Evolutionary conservation across 2,329 filamentous ascomycete genomes (phyloP), one percentile per base, ranked within the genome.

Genomic region (Phialophora tarda): DNA sequence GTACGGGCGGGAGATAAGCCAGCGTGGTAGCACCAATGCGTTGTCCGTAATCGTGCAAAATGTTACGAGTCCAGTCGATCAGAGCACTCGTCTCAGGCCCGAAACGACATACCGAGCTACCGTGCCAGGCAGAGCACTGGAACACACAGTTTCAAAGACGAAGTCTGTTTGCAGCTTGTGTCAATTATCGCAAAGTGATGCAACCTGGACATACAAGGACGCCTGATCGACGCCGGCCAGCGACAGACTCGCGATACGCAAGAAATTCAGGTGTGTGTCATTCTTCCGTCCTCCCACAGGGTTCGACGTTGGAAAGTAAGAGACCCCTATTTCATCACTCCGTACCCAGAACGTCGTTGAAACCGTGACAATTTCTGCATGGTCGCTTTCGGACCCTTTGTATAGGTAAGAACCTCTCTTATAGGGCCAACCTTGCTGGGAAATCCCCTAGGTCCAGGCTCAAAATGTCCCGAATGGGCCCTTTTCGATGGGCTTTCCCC

Each of bases 401-500:
- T 21, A 26, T 17, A 24, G 14, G 48, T 6, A 47, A 17, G 41
- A 50, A 32, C 10, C 30, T 24, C 59, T 8, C 30, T 28, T 41
- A 23, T 48, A 51, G 14, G 32, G 59, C 14, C 51, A 48, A 7
- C 38, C 14, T 21, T 34, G 14, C n/a, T 24, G 55, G 21, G 24
- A 34, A 62, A 30, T 41, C 32, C 17, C 34, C 26, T 10, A 48
- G 17, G 7, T 14, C 23, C 48, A 47, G 4, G 59, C 23, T 63
- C 28, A 68, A 51, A 69, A 67, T 11, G 66, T 54, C 8, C 69
- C 69, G 60, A 76, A 71, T 50, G 75, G 78, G 62, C 64, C 67
- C 32, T 68, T 67, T 24, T 68, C 66, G 6, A 67, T 47, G 23
- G 63, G 55, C 64, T 76, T 70, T n/a, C 83, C 83, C 59, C 80